Base-by-base conservation (phyloP, 495 filamentous ascomycete species). In the Delitschia confertaspora region DNA sequence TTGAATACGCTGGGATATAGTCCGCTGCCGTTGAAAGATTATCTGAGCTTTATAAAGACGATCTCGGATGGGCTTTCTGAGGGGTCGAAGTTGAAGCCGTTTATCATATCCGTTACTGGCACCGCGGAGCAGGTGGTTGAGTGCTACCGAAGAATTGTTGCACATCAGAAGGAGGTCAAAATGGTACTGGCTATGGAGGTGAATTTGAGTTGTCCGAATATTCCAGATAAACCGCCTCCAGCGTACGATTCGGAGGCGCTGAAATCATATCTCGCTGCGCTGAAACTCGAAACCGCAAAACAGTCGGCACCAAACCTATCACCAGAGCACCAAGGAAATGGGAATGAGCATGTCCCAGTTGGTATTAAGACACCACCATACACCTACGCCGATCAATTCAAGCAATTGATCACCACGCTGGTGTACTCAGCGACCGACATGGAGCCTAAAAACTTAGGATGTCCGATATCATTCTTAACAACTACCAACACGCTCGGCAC, bases 151-250 rank as follows among this genome's bases (percentile, higher is more conserved):
- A 24, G 38, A 1, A 64, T 69, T 13, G 22, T 31, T 9, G 33
- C 16, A 6, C 19, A 33, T 1, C 59, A 62, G 14, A 3, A 26
- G 3, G 1, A 55, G 30, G 42, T 69, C 56, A 22, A 53, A 49
- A 49, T 73, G 24, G 56, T 62, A 1, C 54, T 84, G 3, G 70
- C 72, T 13, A 69, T 83, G 61, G 82, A 86, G 55, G 64, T 85
- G 46, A 85, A 86, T 55, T 73, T 86, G 32, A 77, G 71, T 49
- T 86, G 82, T 53, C 82, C 82, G 0, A 85, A 86, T 60, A 85
- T 86, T 42, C 67, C 70, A 11, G 55, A 64, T 31, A 70, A 70
- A 21, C 80, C 80, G 0, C 82, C 82, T 9, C 80, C 79, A 3
- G 82, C 82, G 0, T 86, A 84, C 60, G 67, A 67, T 6, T 53